These are phyloP conservation scores for Hymenoscyphus albidus DNA, from an alignment of 2,329 filamentous ascomycete species.

Conservation along the genomic window DNA sequence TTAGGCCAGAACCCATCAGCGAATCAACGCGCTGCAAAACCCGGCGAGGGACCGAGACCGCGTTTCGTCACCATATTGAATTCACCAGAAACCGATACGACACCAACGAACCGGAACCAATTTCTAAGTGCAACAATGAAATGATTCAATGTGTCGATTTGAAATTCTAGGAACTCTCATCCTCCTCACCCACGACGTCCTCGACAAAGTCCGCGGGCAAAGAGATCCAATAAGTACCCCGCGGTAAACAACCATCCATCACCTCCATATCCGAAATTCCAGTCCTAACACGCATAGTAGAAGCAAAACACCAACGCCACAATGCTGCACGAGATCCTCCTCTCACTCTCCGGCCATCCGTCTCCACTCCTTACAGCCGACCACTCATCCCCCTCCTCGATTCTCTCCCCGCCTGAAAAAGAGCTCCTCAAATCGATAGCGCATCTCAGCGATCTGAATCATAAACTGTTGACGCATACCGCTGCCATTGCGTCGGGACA, in stretches of 20 bases:
- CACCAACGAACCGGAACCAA: neutral
- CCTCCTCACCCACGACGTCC: slow-evolving; percentile 27
- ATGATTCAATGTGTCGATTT: slow-evolving; percentile 34
- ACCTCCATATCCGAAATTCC: neutral
- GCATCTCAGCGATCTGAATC: slow-evolving; percentile 73
- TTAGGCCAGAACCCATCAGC: neutral
- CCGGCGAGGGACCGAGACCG: neutral
- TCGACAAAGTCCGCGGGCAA: slow-evolving; percentile 21
- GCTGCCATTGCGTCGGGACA: slow-evolving; percentile 66
- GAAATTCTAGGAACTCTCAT: slow-evolving; percentile 33
- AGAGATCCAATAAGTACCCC: slow-evolving; percentile 10
- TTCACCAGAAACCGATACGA: neutral
- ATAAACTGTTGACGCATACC: slow-evolving; percentile 64
- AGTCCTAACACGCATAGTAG: neutral
- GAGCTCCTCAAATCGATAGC: slow-evolving; percentile 75
- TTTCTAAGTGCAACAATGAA: neutral
- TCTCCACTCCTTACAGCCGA: slow-evolving; percentile 73
- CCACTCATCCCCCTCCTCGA: slow-evolving; percentile 44
- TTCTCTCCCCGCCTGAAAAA: slow-evolving; percentile 73
- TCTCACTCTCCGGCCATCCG: slow-evolving; percentile 90
- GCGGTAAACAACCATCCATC: slow-evolving; percentile 11
- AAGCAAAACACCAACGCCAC: slow-evolving; percentile 4
- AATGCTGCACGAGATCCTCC: slow-evolving; percentile 98
- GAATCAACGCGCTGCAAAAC: neutral
- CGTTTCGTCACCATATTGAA: neutral